Conservation (phyloP, 2,329 filamentous ascomycete genomes). For the Aspergillus hiratsukae region DNA sequence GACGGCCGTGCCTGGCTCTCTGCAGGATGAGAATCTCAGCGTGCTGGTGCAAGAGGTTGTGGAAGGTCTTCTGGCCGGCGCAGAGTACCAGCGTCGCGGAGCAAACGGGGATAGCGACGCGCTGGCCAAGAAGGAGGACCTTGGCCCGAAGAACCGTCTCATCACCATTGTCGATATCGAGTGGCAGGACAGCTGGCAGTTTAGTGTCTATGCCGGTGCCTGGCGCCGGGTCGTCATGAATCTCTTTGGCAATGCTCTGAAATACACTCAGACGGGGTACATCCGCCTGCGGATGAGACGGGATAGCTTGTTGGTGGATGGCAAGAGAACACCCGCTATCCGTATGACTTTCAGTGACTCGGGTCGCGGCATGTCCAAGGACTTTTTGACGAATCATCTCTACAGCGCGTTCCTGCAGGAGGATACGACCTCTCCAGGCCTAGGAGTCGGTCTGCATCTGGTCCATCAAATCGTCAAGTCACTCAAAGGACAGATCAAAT, state of each 20-base stretch:
- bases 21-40: background rate
- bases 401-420: constrained; percentile 61
- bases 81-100: constrained; percentile 2
- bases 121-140: background rate
- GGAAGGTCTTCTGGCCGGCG: constrained; percentile 1
- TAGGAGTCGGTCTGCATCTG: constrained; percentile 57
- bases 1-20: background rate
- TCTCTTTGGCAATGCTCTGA: constrained; percentile 8
- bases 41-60: constrained; percentile 2
- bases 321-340: constrained; percentile 9
- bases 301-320: constrained; percentile 1
- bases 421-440: constrained; percentile 50
- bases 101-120: background rate
- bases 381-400: constrained; percentile 21
- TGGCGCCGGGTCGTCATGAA: constrained; percentile 11
- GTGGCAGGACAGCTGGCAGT: constrained; percentile 3
- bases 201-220: constrained; percentile 3
- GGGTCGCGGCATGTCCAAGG: constrained; percentile 25
- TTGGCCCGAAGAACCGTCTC: background rate
- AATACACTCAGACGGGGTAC: constrained; percentile 7
- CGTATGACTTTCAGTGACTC: constrained; percentile 21
- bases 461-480: constrained; percentile 41
- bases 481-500: constrained; percentile 19
- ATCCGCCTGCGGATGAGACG: constrained; percentile 15
- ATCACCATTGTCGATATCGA: constrained; percentile 5